phyloP scores from a whole-genome alignment of 2,329 filamentous ascomycete genomes.

The Coniosporium tulheliwenetii region DNA sequence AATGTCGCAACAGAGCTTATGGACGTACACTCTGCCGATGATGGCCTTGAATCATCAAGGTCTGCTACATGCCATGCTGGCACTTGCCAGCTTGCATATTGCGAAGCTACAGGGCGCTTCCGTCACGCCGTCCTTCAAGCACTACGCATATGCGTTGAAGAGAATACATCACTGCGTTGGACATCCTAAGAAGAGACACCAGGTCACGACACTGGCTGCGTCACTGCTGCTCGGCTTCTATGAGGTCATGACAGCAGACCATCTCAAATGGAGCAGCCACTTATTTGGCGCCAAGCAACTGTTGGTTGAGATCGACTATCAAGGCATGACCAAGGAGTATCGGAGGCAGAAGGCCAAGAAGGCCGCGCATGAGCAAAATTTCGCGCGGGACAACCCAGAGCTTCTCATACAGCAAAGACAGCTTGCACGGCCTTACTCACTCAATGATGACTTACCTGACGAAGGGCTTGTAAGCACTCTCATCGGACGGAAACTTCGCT shows the following conservation, averaged over 20 bases:
- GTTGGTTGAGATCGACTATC: conserved; percentile 67
- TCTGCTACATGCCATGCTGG: conserved; percentile 79
- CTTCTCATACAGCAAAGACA: background rate
- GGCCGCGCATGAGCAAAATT: conserved; percentile 13
- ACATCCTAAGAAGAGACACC: conserved; percentile 50
- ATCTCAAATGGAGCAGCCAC: conserved; percentile 91
- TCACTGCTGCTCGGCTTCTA: conserved; percentile 79
- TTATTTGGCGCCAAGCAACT: conserved; percentile 71
- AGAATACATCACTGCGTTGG: conserved; percentile 62
- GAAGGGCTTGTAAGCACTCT: conserved; percentile 41
- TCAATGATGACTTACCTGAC: conserved; percentile 18
- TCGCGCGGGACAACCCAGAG: background rate
- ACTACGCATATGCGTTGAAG: conserved; percentile 77
- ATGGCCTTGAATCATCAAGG: conserved; percentile 74
- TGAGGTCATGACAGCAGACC: conserved; percentile 87
- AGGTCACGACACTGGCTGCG: conserved; percentile 73
- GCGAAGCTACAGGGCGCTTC: conserved; percentile 63
- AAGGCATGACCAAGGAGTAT: conserved; percentile 54
- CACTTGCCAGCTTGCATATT: conserved; percentile 74
- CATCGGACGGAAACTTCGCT: conserved; percentile 40
- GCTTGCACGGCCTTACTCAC: background rate
- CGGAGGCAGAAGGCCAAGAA: conserved; percentile 45
- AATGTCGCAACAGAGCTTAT: conserved; percentile 42
- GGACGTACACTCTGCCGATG: conserved; percentile 67
- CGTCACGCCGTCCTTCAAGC: conserved; percentile 68